Base-by-base conservation (phyloP, 768 basidiomycete species). In the Tulasnella sp. region DNA sequence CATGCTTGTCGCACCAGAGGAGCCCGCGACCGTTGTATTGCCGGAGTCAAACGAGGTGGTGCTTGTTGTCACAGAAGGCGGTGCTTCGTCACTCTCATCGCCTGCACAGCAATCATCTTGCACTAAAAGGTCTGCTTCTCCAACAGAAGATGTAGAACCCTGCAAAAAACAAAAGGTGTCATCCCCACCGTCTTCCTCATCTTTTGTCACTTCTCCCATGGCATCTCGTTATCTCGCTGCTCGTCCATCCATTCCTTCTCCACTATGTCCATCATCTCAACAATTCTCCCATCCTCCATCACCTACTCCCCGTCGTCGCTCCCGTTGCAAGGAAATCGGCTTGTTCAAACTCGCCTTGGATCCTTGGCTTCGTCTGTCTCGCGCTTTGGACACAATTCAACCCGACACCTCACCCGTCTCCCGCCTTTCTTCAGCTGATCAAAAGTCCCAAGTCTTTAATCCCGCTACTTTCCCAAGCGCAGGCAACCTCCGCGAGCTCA, bases 331-430 rank as follows among this genome's bases (percentile, higher is more conserved):
- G 39, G 37, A 51, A 19, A 51, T 51, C 3, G 49, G 39, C 8
- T 16, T 51, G 24, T 42, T 51, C 49, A 51, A 51, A 29, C 44
- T 51, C 41, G 49, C 49, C 8, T 32, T 51, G 37, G 49, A 51
- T 19, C 49, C 49, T 16, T 51, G 49, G 49, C 49, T 51, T 7
- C 49, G 49, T 19, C 49, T 51, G 19, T 51, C 49, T 15, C 8
- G 49, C 16, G 24, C 37, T 28, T 8, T 49, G 37, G 48, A 40
- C 16, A 32, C 24, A 3, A n/a, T 39, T 6, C 20, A 24, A 20
- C 1, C 48, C 35, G 37, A n/a, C 25, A 32, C 6, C 22, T 15
- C 10, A 10, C 13, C 13, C 10, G 37, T 19, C 3, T 9, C 6
- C 27, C 28, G 40, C 40, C 34, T 39, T 29, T 27, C 24, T 42